A percentile compares a stretch with the other conserved stretches of the same genome.
phyloP scores from a whole-genome alignment of 345 rosid genomes.

The Heritiera littoralis region DNA sequence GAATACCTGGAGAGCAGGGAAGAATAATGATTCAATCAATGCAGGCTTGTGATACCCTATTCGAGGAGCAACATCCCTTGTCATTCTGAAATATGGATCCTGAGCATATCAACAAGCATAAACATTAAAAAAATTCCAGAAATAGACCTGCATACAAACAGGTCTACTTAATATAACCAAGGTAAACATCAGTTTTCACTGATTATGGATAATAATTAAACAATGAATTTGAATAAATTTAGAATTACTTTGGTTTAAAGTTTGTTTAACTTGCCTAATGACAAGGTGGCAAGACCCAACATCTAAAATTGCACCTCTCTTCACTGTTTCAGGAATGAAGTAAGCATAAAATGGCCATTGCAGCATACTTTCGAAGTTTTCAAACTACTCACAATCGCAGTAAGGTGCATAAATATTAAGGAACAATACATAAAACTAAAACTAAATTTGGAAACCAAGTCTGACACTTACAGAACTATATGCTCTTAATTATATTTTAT shows the following conservation, averaged over 20 bases:
- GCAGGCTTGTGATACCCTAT: slow-evolving; percentile 94
- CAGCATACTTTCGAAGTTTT: too few relatives aligned
- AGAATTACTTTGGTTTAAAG: not conserved
- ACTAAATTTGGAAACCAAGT: too few relatives aligned
- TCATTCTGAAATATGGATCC: slow-evolving; percentile 99
- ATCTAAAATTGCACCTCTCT: not conserved
- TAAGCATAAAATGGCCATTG: too few relatives aligned
- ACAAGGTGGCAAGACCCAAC: not conserved
- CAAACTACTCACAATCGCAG: too few relatives aligned
- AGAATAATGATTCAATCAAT: slow-evolving; percentile 78
- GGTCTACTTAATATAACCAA: not conserved
- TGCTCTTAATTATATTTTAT: too few relatives aligned
- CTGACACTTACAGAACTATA: too few relatives aligned
- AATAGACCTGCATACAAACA: not conserved
- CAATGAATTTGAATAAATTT: not conserved
- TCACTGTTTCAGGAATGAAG: too few relatives aligned
- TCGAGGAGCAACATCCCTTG: slow-evolving; percentile 98
- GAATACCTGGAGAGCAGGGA: slow-evolving; percentile 79
- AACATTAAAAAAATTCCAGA: not conserved
- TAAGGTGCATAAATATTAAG: too few relatives aligned
- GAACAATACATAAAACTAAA: too few relatives aligned
- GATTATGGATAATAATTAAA: not conserved
- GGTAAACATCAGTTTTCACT: not conserved
- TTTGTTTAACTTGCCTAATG: not conserved
- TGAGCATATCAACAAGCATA: slow-evolving; percentile 37